A percentile compares a stretch with the other conserved stretches of the same genome.
Evolutionary conservation across 2,329 filamentous ascomycete species (phyloP).

Genomic region (Laburnicola sp.): DNA sequence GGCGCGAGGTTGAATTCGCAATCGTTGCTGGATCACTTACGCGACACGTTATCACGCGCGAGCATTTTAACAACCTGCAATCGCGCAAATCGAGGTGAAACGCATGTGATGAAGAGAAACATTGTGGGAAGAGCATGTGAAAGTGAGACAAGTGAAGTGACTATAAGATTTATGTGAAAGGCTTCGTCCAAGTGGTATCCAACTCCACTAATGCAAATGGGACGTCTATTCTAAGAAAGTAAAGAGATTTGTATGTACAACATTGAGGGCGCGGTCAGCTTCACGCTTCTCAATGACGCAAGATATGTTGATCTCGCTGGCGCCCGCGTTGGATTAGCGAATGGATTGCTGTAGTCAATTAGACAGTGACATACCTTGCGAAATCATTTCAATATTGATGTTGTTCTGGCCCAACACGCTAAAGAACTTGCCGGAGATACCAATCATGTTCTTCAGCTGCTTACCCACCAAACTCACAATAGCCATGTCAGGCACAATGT

Average conservation of each 20-base stretch:
- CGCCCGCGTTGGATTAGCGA: slow-evolving; percentile 66
- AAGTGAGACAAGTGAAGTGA: too few species aligned
- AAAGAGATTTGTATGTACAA: slow-evolving; percentile 94
- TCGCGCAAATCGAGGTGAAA: too few species aligned
- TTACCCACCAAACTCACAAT: slow-evolving; percentile 93
- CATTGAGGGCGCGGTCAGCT: slow-evolving; percentile 90
- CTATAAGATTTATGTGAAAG: too few species aligned
- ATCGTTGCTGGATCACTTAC: too few species aligned
- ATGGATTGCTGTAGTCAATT: too few species aligned
- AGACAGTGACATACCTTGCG: slow-evolving; percentile 69
- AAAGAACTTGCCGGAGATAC: slow-evolving; percentile 93
- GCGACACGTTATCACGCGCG: too few species aligned
- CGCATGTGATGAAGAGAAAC: too few species aligned
- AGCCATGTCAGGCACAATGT: slow-evolving; percentile 87
- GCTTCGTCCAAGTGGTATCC: too few species aligned
- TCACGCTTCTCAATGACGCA: slow-evolving; percentile 94
- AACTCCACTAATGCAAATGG: too few species aligned
- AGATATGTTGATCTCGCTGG: slow-evolving; percentile 98
- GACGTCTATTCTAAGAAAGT: slow-evolving; percentile 85
- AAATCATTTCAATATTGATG: slow-evolving; percentile 99
- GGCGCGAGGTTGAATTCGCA: too few species aligned
- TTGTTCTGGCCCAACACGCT: slow-evolving; percentile 88
- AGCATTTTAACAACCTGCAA: too few species aligned
- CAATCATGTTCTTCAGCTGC: slow-evolving; percentile 95
- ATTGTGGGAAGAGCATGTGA: too few species aligned